Base-by-base conservation (phyloP, 1,284 basidiomycete species). In the Peniophora sp. region DNA sequence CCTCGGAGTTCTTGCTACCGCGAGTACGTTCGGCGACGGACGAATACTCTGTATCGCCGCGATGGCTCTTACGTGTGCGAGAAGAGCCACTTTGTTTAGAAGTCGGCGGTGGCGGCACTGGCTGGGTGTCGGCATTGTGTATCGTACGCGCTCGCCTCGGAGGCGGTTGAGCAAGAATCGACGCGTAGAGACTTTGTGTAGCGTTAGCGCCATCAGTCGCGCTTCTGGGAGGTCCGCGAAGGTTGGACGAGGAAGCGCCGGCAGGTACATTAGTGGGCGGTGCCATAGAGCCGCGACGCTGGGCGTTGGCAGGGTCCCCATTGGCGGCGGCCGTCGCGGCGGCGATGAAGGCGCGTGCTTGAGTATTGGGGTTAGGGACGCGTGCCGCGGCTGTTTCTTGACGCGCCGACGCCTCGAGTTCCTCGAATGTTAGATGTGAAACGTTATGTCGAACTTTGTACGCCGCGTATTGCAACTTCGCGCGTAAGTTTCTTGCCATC, bases 401-500 rank as follows among this genome's bases (percentile, higher is more conserved):
- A 47, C 73, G 72, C 27, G 69, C 70, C 60, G 81, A 79, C 23
- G 77, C 74, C 65, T 90, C 88, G 44, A 88, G 75, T 56, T 87
- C 84, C 57, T 74, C 74, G 32, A 89, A 69, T 44, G 82, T 72
- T 49, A 80, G 70, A 53, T 81, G 78, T 9, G 81, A 69, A 49
- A 87, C 67, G 61, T 88, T 85, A 62, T 86, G 77, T 24, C 74
- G 75, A 6, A 87, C 85, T 69, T 90, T 90, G 75, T 83, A 89
- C 2, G 83, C 83, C 32, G 88, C 87, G 65, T 88, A 87, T 1
- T 85, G 77, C 47, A 90, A 77, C 55, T 86, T 81, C 58, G 85
- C 76, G 56, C 88, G 81, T 49, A 89, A 74, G 27, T 32, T 32
- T 32, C 27, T 32, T 6, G 27, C 27, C 27, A 32, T 32, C 27